Base-by-base conservation (phyloP, 2,329 filamentous ascomycete species). In the Lachnum nothofagi region DNA sequence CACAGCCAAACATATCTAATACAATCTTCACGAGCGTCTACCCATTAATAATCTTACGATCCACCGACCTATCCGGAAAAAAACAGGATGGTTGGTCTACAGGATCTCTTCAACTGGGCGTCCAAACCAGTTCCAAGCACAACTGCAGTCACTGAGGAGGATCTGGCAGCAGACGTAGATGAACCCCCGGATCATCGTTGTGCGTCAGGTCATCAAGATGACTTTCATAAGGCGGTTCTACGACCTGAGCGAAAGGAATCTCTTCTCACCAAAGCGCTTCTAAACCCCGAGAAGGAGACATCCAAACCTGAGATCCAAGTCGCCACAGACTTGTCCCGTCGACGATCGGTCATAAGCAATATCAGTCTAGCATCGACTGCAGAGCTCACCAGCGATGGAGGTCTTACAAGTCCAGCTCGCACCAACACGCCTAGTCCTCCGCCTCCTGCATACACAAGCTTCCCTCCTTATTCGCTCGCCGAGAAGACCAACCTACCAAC, bases 311-410 rank as follows among this genome's bases (percentile, higher is more conserved):
- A 67, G 27, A 67, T 70, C 10, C 63, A 67, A 37, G 59, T 69
- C 46, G 59, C 65, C 4, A 72, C 72, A 35, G 70, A 73, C 24
- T 27, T 64, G 16, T 53, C 57, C 41, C 59, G 63, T 33, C 64
- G 68, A 37, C 44, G 66, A 58, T 74, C 82, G 51, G 91, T 86
- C 52, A 85, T 83, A 65, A 94, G 88, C 73, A 91, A 85, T 63
- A 73, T 82, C 58, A 95, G 90, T 70, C 71, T 85, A 51, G 78
- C 87, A 39, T 95, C 91, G 1, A 94, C 89, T 3, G 87, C 87
- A 31, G 91, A 96, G 57, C 76, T 97, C 49, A 96, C 90, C n/a
- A 96, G 91, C 68, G 93, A 96, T 63, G 93, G 88, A 49, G 91
- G 88, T 51, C 72, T 94, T 51, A 95, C 91, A 16, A 96, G 89